Evolutionary conservation across 805 yeast genomes (phyloP), one percentile per base, ranked within the genome.

Genomic region (Candida stauntonica): DNA sequence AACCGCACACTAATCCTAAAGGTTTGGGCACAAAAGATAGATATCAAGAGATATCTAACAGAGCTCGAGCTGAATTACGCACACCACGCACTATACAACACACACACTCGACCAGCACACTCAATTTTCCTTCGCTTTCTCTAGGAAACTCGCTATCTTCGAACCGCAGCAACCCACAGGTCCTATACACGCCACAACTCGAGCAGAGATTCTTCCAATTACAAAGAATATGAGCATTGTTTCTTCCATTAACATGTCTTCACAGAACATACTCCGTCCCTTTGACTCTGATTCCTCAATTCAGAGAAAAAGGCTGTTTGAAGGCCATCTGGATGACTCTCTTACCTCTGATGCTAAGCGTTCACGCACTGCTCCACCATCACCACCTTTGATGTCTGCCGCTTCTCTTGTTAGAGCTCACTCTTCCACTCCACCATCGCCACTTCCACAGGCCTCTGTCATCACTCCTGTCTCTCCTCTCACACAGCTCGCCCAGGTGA

Each of bases 341-440:
- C n/a, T n/a, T n/a, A n/a, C n/a, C n/a, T n/a, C 35, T 7, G 44
- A 42, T 12, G 33, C 35, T 35, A 69, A 70, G 49, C 55, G 70
- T 35, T 60, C 71, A n/a, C 59, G 66, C 50, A 68, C 73, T 8
- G 73, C 73, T 4, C 73, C 74, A 24, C 70, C 73, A 11, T 66
- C 70, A 14, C 65, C 66, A 9, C 68, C 65, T n/a, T 51, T 52
- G 18, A 42, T 35, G 23, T 5, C 42, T 8, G 20, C 33, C 13
- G 7, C 34, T 3, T 26, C 34, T 11, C 36, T 29, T 31, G 47
- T 52, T 36, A 47, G 51, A 44, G 51, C 58, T 3, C 39, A 47
- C n/a, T 51, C 56, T 5, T 53, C 55, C 33, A 38, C 47, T 7
- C 50, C 54, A 8, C 41, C 45, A 19, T 29, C 36, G 17, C 38